These are phyloP conservation scores for Rhododendron simsii DNA, from an alignment of 148 eudicot species.

Conservation along the genomic window DNA sequence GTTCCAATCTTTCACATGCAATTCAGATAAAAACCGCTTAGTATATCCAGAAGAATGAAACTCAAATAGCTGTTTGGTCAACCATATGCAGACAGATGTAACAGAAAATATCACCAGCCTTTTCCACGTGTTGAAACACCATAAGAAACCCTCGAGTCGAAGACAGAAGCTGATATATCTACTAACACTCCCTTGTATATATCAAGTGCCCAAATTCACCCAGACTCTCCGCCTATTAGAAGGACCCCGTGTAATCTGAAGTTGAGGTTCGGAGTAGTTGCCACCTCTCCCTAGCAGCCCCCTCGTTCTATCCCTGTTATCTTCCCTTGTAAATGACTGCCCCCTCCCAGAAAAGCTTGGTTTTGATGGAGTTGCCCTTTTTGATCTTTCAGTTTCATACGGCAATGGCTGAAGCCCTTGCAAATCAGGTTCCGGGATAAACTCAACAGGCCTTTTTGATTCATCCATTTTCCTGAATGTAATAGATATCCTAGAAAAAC, in stretches of 20 bases:
- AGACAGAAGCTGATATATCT: background rate
- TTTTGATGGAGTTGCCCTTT: slow-evolving; percentile 12
- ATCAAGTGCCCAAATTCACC: slow-evolving; percentile 13
- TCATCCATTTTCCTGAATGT: slow-evolving; percentile 63
- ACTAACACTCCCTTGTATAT: background rate
- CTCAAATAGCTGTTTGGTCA: background rate
- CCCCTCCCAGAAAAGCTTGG: slow-evolving; percentile 6
- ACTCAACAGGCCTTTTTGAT: slow-evolving; percentile 39
- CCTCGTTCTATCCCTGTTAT: slow-evolving; percentile 10
- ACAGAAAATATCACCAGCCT: background rate
- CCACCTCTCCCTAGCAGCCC: slow-evolving; percentile 9
- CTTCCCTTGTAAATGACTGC: slow-evolving; percentile 16
- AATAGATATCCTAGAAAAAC: slow-evolving; percentile 44
- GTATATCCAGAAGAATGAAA: background rate
- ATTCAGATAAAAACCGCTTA: background rate
- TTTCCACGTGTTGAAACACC: background rate
- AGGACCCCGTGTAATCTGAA: slow-evolving; percentile 20
- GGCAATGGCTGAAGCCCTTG: slow-evolving; percentile 44
- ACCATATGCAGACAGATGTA: background rate
- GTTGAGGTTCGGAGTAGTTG: slow-evolving; percentile 13
- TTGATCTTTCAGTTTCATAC: slow-evolving; percentile 21
- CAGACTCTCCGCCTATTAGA: slow-evolving; percentile 21
- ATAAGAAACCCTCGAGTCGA: background rate
- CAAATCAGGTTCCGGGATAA: slow-evolving; percentile 44
- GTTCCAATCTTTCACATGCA: background rate